Conservation (phyloP, 805 yeast species). For the Ogataea nonfermentans region DNA sequence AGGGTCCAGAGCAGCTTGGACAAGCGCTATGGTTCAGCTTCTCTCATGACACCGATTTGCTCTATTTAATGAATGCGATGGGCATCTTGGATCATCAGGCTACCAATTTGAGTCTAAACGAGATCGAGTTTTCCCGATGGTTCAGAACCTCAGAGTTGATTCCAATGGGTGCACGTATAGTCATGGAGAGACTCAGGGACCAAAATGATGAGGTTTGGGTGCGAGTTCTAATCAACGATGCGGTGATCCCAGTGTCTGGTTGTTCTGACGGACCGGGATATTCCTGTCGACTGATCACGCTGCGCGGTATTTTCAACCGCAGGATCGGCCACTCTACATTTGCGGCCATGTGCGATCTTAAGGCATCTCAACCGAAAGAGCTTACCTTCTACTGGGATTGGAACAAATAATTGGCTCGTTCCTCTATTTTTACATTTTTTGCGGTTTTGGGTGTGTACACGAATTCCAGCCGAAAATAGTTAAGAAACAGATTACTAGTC, state of each 20-base stretch:
- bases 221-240: slow-evolving; percentile 51
- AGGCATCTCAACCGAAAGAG: slow-evolving; percentile 16
- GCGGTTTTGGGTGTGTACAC: slow-evolving; percentile 4
- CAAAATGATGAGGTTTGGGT: slow-evolving; percentile 34
- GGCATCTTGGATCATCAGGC: slow-evolving; percentile 48
- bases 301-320: slow-evolving; percentile 12
- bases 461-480: slow-evolving; percentile 3
- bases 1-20: slow-evolving; percentile 19
- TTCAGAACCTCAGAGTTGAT: slow-evolving; percentile 45
- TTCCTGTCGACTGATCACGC: slow-evolving; percentile 35
- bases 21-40: slow-evolving; percentile 60
- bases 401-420: slow-evolving; percentile 7
- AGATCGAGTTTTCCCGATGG: slow-evolving; percentile 43
- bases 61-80: slow-evolving; percentile 60
- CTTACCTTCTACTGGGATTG: slow-evolving; percentile 32
- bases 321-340: slow-evolving; percentile 12
- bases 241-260: slow-evolving; percentile 47
- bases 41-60: slow-evolving; percentile 71
- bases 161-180: slow-evolving; percentile 58
- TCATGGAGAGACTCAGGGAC: slow-evolving; percentile 44
- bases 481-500: slow-evolving; percentile 2
- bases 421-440: background rate
- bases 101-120: slow-evolving; percentile 37
- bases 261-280: slow-evolving; percentile 58
- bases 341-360: slow-evolving; percentile 20